Conservation (phyloP, 2,329 filamentous ascomycete genomes). For the Cladosporium sp. region DNA sequence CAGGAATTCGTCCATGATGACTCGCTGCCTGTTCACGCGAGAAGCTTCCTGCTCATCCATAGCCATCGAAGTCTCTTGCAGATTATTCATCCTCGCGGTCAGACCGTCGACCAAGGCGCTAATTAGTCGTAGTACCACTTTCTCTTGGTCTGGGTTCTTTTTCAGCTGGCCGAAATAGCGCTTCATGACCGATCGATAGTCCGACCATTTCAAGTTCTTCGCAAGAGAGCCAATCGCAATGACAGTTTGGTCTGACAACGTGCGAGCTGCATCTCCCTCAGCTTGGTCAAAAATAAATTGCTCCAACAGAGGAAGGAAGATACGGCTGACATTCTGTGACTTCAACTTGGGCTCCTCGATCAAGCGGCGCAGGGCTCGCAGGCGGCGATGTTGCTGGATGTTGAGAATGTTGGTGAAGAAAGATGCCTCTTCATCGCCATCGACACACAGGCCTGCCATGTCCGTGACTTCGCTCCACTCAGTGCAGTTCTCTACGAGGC, state of each 20-base stretch:
- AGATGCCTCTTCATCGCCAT: conserved; percentile 71
- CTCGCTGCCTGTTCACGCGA: conserved; percentile 17
- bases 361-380: conserved; percentile 76
- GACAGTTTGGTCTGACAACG: conserved; percentile 82
- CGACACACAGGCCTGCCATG: conserved; percentile 65
- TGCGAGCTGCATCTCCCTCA: conserved; percentile 73
- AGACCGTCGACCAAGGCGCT: conserved; percentile 78
- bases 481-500: conserved; percentile 67
- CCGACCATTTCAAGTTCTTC: conserved; percentile 78
- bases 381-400: conserved; percentile 79
- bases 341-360: conserved; percentile 67
- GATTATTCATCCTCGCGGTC: conserved; percentile 37
- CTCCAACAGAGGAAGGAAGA: conserved; percentile 88
- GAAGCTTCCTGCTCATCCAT: conserved; percentile 10
- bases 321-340: conserved; percentile 75
- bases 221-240: conserved; percentile 71
- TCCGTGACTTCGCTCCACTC: conserved; percentile 69
- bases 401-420: conserved; percentile 94
- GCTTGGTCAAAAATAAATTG: conserved; percentile 86
- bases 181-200: conserved; percentile 79
- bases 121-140: conserved; percentile 77
- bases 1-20: conserved; percentile 66
- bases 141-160: conserved; percentile 77
- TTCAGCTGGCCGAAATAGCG: conserved; percentile 79
- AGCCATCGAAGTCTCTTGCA: conserved; percentile 22